These are phyloP conservation scores for Podaxis pistillaris DNA, from an alignment of 768 basidiomycete species.

Conservation along the genomic window DNA sequence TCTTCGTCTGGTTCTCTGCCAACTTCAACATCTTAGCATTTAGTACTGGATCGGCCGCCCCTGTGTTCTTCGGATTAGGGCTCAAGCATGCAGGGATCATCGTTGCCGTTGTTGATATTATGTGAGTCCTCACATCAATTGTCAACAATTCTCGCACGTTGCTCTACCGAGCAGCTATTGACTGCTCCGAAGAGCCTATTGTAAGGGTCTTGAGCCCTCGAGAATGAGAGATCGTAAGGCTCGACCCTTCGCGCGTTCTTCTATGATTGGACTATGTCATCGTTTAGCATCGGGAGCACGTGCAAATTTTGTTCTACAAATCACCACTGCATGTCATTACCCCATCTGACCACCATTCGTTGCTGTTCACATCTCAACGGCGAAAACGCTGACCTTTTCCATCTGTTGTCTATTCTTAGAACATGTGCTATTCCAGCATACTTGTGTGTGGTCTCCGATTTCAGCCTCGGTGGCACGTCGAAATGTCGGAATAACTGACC, in stretches of 20 bases:
- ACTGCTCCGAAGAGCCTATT: no score
- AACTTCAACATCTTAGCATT: slow-evolving; percentile 69
- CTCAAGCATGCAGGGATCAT: slow-evolving; percentile 52
- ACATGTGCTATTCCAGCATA: slow-evolving; percentile 56
- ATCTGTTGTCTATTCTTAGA: slow-evolving; percentile 20
- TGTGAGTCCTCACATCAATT: slow-evolving; percentile 30
- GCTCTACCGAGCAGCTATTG: no score
- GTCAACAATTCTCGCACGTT: no score
- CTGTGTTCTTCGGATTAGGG: slow-evolving; percentile 52
- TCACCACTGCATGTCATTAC: background rate
- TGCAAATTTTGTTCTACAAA: background rate
- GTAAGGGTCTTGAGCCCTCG: background rate
- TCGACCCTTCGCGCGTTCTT: background rate
- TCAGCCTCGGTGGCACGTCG: background rate
- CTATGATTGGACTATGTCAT: background rate
- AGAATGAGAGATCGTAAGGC: background rate
- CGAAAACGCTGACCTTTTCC: background rate
- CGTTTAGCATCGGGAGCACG: background rate
- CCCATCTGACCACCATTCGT: background rate
- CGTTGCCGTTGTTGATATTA: slow-evolving; percentile 37
- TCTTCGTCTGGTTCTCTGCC: slow-evolving; percentile 72
- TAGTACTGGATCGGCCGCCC: slow-evolving; percentile 59
- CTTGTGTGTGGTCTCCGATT: slow-evolving; percentile 39
- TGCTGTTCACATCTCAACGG: background rate
- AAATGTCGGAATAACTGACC: background rate